Conservation (phyloP, 768 basidiomycete genomes). For the Tremella yokohamensis region DNA sequence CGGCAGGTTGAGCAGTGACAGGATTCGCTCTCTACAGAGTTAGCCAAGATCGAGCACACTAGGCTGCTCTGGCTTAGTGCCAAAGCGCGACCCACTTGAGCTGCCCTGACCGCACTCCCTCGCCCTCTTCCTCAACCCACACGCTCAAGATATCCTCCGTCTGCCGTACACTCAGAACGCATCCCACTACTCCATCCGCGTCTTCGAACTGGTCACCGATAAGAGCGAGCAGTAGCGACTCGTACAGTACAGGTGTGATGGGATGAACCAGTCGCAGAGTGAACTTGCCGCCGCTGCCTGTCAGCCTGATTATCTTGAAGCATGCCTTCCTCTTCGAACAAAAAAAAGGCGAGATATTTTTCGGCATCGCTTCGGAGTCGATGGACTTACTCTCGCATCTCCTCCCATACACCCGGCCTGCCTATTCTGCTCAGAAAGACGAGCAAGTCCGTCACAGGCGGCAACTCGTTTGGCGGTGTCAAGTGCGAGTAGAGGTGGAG, state of each 20-base stretch:
- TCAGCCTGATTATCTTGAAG: slow-evolving; percentile 4
- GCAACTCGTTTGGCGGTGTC: slow-evolving; percentile 72
- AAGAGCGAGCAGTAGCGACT: slow-evolving; percentile 64
- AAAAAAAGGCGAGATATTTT: too few relatives aligned
- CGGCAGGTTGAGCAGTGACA: slow-evolving; percentile 70
- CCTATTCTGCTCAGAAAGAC: slow-evolving; percentile 81
- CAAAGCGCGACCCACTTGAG: slow-evolving; percentile 62
- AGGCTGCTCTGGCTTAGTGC: too few relatives aligned
- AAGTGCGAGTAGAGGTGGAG: slow-evolving; percentile 94
- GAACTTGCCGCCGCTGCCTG: slow-evolving; percentile 80
- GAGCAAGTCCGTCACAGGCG: slow-evolving; percentile 89
- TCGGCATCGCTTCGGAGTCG: too few relatives aligned
- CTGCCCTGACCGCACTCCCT: slow-evolving; percentile 69
- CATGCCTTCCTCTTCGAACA: neutral
- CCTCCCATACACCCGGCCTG: slow-evolving; percentile 87
- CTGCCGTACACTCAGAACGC: slow-evolving; percentile 80
- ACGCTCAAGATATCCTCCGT: slow-evolving; percentile 90
- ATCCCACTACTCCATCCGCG: slow-evolving; percentile 69
- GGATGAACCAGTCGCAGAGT: slow-evolving; percentile 82
- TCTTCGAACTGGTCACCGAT: slow-evolving; percentile 84
- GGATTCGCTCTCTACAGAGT: slow-evolving; percentile 69
- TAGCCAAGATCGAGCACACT: slow-evolving; percentile 16
- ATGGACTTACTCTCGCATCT: slow-evolving; percentile 66
- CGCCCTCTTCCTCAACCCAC: slow-evolving; percentile 83
- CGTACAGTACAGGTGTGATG: slow-evolving; percentile 37